phyloP scores from a whole-genome alignment of 78 protist genomes.

The Chrysochromulina tobinii region DNA sequence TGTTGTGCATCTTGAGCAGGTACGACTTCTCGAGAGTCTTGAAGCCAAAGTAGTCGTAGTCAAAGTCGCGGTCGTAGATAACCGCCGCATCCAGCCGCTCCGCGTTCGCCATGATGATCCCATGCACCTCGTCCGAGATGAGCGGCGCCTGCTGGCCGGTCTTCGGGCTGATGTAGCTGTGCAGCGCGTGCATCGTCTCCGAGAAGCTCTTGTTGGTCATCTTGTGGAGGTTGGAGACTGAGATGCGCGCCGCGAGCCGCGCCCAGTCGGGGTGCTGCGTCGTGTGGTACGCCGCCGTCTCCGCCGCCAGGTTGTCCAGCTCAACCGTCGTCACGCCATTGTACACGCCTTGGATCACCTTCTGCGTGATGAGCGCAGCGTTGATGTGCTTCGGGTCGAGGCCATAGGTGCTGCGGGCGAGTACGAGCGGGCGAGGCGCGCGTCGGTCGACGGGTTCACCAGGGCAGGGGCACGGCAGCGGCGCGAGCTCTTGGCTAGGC shows the following conservation, averaged over 20 bases:
- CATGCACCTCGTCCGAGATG: constrained; percentile 75
- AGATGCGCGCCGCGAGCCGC: constrained; percentile 94
- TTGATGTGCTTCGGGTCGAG: constrained; percentile 37
- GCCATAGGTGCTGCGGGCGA: constrained; percentile 20
- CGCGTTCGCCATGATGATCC: constrained; percentile 51
- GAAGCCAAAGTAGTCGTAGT: constrained; percentile 90
- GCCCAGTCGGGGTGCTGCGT: constrained; percentile 95
- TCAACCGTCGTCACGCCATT: constrained; percentile 53
- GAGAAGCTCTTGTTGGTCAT: constrained; percentile 70
- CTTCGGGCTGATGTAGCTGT: constrained; percentile 49
- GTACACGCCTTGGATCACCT: constrained; percentile 50
- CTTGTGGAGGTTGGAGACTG: constrained; percentile 93
- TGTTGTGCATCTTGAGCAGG: not conserved
- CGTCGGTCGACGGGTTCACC: too few species aligned
- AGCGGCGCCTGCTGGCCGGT: constrained; percentile 78
- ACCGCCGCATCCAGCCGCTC: constrained; percentile 46
- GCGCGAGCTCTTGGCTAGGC: too few species aligned
- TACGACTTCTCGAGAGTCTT: constrained; percentile 47
- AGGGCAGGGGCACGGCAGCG: too few species aligned
- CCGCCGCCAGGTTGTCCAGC: constrained; percentile 93
- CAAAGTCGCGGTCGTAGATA: constrained; percentile 85
- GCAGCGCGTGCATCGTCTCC: constrained; percentile 42
- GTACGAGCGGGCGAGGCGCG: too few species aligned
- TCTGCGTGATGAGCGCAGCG: constrained; percentile 2
- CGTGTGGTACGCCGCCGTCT: constrained; percentile 89